Evolutionary conservation across 1,284 basidiomycete species (phyloP).

Genomic region (Apiotrichum siamense): DNA sequence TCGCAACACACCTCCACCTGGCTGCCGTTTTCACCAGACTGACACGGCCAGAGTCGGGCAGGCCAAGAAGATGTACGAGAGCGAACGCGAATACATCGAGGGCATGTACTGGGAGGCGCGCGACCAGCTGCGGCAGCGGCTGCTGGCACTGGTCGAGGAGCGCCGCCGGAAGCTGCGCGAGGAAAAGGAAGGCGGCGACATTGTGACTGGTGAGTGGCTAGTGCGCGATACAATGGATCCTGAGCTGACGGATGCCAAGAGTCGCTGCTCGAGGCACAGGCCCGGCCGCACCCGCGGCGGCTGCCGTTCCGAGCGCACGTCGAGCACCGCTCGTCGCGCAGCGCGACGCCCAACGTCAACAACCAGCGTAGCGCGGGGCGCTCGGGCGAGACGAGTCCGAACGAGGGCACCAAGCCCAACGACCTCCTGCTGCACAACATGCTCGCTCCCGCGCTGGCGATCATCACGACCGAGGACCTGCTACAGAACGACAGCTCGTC

Average conservation of each 20-base stretch:
- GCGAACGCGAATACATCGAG: conserved; percentile 50
- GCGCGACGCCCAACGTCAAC: conserved; percentile 9
- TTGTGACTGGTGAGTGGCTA: conserved; percentile 47
- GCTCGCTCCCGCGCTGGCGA: conserved; percentile 35
- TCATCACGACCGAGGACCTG: conserved; percentile 42
- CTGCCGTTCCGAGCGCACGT: conserved; percentile 25
- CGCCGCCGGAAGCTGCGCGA: conserved; percentile 49
- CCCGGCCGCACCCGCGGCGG: conserved; percentile 34
- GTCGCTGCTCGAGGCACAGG: conserved; percentile 39
- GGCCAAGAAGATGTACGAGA: conserved; percentile 47
- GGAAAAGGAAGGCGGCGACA: conserved; percentile 52
- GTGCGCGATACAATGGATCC: neutral
- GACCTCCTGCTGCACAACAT: conserved; percentile 37
- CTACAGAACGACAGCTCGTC: conserved; percentile 37
- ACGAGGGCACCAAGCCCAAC: conserved; percentile 26
- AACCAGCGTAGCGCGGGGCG: conserved; percentile 8
- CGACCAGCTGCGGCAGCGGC: conserved; percentile 45
- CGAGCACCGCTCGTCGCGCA: conserved; percentile 12
- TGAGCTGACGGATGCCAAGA: conserved; percentile 21
- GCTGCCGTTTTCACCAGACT: neutral
- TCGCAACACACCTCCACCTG: neutral
- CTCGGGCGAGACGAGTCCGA: conserved; percentile 12
- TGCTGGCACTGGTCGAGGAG: conserved; percentile 51
- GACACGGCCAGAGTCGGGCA: conserved; percentile 25
- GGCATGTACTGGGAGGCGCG: conserved; percentile 49